Conservation (phyloP, 495 filamentous ascomycete species). For the Aspergillus taichungensis region DNA sequence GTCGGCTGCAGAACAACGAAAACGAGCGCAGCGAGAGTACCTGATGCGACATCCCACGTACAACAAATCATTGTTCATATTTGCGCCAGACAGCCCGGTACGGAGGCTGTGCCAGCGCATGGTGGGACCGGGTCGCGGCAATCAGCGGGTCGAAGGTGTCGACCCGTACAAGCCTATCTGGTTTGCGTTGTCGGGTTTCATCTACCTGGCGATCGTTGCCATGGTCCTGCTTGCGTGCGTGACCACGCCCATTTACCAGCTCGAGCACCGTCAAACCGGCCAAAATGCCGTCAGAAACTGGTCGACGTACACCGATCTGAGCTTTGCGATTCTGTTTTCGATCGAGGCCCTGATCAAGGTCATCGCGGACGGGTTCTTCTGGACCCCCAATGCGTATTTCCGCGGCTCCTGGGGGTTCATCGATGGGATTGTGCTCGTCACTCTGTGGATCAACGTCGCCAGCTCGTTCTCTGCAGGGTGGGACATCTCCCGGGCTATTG, state of each 20-base stretch:
- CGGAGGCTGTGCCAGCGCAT: constrained; percentile 79
- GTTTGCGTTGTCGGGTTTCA: constrained; percentile 87
- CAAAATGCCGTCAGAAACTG: constrained; percentile 53
- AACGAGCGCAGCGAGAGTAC: constrained; percentile 83
- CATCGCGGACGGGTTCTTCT: constrained; percentile 92
- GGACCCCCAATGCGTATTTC: constrained; percentile 95
- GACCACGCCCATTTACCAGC: constrained; percentile 89
- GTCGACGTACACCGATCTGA: constrained; percentile 88
- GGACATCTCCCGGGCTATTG: constrained; percentile 77
- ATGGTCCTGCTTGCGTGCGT: constrained; percentile 95
- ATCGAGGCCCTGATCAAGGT: constrained; percentile 88
- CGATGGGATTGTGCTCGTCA: constrained; percentile 84
- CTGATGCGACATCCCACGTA: constrained; percentile 79
- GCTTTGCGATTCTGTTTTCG: constrained; percentile 82
- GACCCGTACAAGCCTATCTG: constrained; percentile 80
- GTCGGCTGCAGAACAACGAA: constrained; percentile 69
- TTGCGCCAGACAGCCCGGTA: constrained; percentile 65
- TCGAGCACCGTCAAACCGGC: constrained; percentile 63
- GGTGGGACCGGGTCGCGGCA: constrained; percentile 84
- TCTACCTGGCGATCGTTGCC: constrained; percentile 88
- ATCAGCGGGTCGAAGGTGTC: constrained; percentile 75
- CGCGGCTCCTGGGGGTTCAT: constrained; percentile 96
- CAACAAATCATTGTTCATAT: constrained; percentile 87
- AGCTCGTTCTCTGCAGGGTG: constrained; percentile 71
- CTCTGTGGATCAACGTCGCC: constrained; percentile 90